Conservation (phyloP, 805 yeast species). For the Ogataea pignaliae region DNA sequence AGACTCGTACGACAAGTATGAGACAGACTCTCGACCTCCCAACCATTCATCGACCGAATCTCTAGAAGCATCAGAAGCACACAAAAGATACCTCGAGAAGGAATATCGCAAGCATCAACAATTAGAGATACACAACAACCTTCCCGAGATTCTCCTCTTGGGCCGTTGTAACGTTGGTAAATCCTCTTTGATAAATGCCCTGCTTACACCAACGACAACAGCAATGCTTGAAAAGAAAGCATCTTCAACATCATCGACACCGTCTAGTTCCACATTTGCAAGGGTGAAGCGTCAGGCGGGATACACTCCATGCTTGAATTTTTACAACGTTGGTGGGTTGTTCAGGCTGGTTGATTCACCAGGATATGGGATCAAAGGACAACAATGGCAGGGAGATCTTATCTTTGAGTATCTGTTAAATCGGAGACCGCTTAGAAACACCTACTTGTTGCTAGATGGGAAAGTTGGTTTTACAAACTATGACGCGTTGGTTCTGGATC, state of each 20-base stretch:
- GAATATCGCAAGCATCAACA: constrained; percentile 17
- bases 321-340: constrained; percentile 60
- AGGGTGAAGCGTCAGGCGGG: constrained; percentile 32
- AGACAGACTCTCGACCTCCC: neutral
- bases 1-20: constrained; percentile 1
- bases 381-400: constrained; percentile 60
- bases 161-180: constrained; percentile 90
- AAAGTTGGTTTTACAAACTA: constrained; percentile 52
- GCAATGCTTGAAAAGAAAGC: too few species aligned
- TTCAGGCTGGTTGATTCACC: constrained; percentile 80
- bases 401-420: constrained; percentile 58
- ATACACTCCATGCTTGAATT: constrained; percentile 60
- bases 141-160: constrained; percentile 73
- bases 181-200: constrained; percentile 65
- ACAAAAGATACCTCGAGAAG: constrained; percentile 21
- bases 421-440: constrained; percentile 50
- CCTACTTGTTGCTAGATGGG: constrained; percentile 60
- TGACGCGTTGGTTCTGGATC: constrained; percentile 50
- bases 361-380: constrained; percentile 80
- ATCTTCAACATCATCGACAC: too few species aligned
- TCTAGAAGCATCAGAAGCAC: constrained; percentile 24
- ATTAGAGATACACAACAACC: constrained; percentile 21
- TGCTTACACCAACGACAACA: constrained; percentile 29
- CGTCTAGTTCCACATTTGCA: constrained; percentile 36
- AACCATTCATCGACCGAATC: neutral